These are phyloP conservation scores for Xylariales sp. DNA, from an alignment of 2,329 filamentous ascomycete species.

Conservation along the genomic window DNA sequence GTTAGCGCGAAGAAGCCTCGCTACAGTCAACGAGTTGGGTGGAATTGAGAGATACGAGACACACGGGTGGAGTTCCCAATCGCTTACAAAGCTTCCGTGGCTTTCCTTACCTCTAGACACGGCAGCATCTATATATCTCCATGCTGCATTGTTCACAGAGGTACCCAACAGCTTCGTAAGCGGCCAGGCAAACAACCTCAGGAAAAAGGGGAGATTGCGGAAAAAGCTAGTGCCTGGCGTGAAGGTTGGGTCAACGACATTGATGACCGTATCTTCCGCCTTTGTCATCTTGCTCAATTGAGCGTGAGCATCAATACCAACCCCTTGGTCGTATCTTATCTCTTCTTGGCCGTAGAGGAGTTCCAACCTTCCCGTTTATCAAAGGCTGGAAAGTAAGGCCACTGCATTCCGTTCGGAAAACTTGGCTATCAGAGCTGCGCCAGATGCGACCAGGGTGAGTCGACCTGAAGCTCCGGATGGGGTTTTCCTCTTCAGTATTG, in stretches of 20 bases:
- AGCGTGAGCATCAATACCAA: conserved; percentile 14
- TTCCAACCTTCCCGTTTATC: conserved; percentile 10
- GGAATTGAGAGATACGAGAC: neutral
- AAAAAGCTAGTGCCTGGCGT: conserved; percentile 1
- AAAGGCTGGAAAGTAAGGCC: conserved; percentile 6
- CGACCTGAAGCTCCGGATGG: conserved; percentile 6
- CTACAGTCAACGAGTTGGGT: neutral
- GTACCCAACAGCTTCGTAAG: conserved; percentile 2
- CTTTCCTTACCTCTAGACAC: conserved; percentile 13
- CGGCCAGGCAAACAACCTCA: neutral
- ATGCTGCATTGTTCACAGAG: conserved; percentile 4
- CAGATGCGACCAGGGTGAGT: conserved; percentile 5
- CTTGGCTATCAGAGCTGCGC: conserved; percentile 14
- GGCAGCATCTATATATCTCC: conserved; percentile 15
- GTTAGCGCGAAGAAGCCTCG: neutral
- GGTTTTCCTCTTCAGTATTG: conserved; percentile 5
- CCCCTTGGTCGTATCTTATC: conserved; percentile 3
- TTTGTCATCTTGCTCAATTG: conserved; percentile 1
- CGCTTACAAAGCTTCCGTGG: conserved; percentile 11
- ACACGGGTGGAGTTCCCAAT: conserved; percentile 13
- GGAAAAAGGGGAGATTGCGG: neutral
- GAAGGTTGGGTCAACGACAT: conserved; percentile 1
- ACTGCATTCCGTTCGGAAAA: conserved; percentile 10
- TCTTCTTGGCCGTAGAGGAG: conserved; percentile 4
- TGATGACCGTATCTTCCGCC: conserved; percentile 13